Conservation (phyloP, 176 grass and related monocot genomes). For the Oryza nivara region DNA sequence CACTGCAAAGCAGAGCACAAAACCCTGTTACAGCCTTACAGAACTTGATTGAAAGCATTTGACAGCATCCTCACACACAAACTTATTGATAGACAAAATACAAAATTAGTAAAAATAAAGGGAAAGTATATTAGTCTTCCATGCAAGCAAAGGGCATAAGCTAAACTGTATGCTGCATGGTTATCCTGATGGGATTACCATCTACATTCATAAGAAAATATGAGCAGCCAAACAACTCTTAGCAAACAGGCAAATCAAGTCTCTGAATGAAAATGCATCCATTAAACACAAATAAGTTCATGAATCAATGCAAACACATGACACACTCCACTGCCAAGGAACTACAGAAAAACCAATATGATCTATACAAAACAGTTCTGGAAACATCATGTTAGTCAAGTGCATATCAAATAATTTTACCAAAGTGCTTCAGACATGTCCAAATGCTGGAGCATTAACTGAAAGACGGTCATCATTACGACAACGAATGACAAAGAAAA, state of each 20-base stretch:
- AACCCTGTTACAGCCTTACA: neutral
- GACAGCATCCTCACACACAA: neutral
- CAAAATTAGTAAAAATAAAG: neutral
- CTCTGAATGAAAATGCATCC: neutral
- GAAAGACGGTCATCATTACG: neutral
- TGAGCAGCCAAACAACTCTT: neutral
- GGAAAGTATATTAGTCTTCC: neutral
- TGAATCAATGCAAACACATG: neutral
- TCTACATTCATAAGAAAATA: neutral
- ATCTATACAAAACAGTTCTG: neutral
- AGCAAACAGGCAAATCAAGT: neutral
- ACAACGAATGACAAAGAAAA: neutral
- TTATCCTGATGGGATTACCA: conserved; percentile 6
- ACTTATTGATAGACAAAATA: neutral
- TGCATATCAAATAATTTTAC: neutral
- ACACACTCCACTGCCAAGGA: neutral
- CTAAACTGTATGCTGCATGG: neutral
- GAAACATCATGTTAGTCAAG: neutral
- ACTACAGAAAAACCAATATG: neutral
- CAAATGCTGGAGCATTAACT: neutral
- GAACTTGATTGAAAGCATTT: neutral
- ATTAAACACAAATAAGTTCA: neutral
- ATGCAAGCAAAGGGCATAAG: neutral
- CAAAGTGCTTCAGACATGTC: neutral
- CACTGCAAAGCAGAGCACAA: conserved; percentile 48